These are phyloP conservation scores for Cantharellus anzutake DNA, from an alignment of 768 basidiomycete genomes.

Conservation along the genomic window DNA sequence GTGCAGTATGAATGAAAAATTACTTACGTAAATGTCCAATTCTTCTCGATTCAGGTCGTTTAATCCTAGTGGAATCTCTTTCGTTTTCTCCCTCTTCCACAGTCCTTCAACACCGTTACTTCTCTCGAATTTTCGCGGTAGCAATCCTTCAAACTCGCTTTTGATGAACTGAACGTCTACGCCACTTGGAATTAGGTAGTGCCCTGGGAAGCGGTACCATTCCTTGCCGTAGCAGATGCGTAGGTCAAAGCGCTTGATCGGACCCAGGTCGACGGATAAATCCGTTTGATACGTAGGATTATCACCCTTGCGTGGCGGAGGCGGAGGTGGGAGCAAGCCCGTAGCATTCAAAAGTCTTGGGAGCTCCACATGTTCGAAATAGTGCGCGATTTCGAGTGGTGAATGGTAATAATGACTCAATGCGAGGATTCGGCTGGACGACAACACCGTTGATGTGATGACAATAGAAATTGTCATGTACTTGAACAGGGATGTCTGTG, in stretches of 20 bases:
- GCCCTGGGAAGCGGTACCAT: constrained; percentile 88
- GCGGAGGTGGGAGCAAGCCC: constrained; percentile 30
- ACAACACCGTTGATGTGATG: constrained; percentile 44
- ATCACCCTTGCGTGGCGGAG: background rate
- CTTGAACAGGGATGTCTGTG: constrained; percentile 54
- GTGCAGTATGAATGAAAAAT: constrained; percentile 4
- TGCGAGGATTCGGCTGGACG: constrained; percentile 62
- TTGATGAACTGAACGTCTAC: constrained; percentile 77
- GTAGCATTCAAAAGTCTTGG: constrained; percentile 63
- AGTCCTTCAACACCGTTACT: constrained; percentile 17
- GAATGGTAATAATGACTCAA: constrained; percentile 83
- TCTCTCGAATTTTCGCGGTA: constrained; percentile 60
- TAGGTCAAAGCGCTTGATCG: constrained; percentile 49
- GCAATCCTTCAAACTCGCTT: constrained; percentile 75
- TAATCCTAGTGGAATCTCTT: constrained; percentile 38
- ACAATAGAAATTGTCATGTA: constrained; percentile 55
- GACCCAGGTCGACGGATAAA: constrained; percentile 42
- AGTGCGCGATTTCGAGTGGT: constrained; percentile 49
- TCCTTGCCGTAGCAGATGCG: constrained; percentile 81
- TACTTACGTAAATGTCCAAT: constrained; percentile 52
- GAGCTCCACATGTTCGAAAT: constrained; percentile 60
- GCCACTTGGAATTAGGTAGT: constrained; percentile 71
- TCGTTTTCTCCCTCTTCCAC: constrained; percentile 47
- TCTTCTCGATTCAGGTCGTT: constrained; percentile 84
- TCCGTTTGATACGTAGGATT: constrained; percentile 18